phyloP scores from a whole-genome alignment of 2,329 filamentous ascomycete species.

The Pleurostoma richardsiae region DNA sequence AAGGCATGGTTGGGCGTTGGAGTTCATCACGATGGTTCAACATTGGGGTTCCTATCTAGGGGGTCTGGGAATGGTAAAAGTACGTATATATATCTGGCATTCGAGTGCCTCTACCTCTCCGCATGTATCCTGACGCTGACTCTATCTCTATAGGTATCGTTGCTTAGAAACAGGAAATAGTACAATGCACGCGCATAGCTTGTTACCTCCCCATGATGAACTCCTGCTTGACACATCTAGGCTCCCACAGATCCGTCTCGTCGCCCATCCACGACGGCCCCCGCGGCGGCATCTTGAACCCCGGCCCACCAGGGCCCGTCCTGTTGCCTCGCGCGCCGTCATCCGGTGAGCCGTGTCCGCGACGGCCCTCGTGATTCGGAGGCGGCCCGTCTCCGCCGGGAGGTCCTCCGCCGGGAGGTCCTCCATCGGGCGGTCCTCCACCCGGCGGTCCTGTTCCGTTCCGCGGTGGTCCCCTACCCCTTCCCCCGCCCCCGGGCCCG shows the following conservation, averaged over 20 bases:
- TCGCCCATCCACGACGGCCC: conserved; percentile 15
- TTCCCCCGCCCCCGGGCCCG: conserved; percentile 7
- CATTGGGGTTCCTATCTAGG: too few species aligned
- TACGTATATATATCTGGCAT: too few species aligned
- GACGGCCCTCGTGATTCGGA: neutral
- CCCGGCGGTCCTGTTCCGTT: neutral
- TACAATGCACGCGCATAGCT: neutral
- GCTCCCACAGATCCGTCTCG: conserved; percentile 21
- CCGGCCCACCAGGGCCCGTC: conserved; percentile 1
- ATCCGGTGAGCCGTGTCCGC: neutral
- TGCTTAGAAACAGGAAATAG: neutral
- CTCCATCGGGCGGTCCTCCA: neutral
- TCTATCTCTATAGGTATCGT: neutral
- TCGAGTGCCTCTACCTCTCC: too few species aligned
- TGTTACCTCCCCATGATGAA: conserved; percentile 7
- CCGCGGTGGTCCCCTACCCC: conserved; percentile 7
- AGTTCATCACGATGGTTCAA: too few species aligned
- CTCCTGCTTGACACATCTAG: conserved; percentile 14
- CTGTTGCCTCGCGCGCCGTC: neutral
- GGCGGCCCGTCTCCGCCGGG: conserved; percentile 1
- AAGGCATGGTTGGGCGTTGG: too few species aligned
- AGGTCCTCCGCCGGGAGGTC: neutral
- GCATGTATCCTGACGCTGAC: too few species aligned
- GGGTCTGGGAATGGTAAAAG: too few species aligned
- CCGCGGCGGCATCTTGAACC: conserved; percentile 9